Evolutionary conservation across 1,284 basidiomycete species (phyloP), one percentile per base, ranked within the genome.

Genomic region (Flammula alnicola): DNA sequence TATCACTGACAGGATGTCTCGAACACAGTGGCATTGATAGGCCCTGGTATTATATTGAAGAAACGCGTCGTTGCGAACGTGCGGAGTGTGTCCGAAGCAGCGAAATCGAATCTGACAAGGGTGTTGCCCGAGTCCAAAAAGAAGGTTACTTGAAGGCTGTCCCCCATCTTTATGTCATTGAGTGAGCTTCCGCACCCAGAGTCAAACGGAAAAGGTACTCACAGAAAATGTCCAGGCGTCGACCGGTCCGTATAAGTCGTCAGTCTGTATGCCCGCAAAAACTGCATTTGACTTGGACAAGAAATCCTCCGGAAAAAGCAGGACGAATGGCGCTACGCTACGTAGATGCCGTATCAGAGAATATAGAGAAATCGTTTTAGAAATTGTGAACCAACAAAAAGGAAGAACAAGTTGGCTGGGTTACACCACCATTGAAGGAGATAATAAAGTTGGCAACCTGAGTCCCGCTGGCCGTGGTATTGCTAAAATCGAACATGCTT

Each of bases 241-340:
- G 4, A 62, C 60, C 31, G 57, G 42, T 4, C 64, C 64, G 32
- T 63, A 58, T 17, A 64, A 26, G 10, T 64, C 61, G 26, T 66
- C 63, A 2, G 48, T 29, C 42, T 60, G 57, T 10, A 62, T 42
- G 9, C 63, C 63, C 11, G 55, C 48, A 47, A 62, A 66, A 12
- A 54, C 54, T 3, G 56, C 56, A 40, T 58, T 58, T 19, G 92
- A 95, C 76, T 95, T 91, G 91, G 84, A 93, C 85, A 97, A 95
- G 84, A 91, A 93, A 75, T 68, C 75, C 60, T 90, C 86, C 59
- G 91, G 92, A 51, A 84, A 88, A 75, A 80, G 78, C 66, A 96
- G 36, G 22, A 58, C 45, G 37, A 55, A 58, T 9, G 64, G 61
- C 4, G 47, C 36, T n/a, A 60, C 59, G 23, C 62, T 65, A 45